These are phyloP conservation scores for Ceratocystiopsis sp. DNA, from an alignment of 2,329 filamentous ascomycete genomes.

Conservation along the genomic window DNA sequence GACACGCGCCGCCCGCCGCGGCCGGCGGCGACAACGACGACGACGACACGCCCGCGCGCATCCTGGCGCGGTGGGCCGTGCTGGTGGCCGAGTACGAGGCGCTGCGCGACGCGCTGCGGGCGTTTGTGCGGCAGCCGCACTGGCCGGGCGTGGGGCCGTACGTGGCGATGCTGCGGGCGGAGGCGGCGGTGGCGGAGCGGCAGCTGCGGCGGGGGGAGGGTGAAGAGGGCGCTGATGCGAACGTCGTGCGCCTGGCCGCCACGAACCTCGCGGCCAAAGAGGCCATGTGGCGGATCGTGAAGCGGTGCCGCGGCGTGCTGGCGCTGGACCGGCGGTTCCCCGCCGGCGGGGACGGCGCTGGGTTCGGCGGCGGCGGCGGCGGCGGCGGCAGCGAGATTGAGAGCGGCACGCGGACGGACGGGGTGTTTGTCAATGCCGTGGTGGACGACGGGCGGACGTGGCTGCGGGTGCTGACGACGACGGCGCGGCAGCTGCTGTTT, in stretches of 20 bases:
- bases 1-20: neutral
- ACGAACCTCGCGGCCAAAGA: constrained; percentile 9
- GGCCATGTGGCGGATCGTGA: constrained; percentile 14
- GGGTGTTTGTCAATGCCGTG: constrained; percentile 16
- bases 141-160: constrained; percentile 9
- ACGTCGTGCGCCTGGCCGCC: neutral
- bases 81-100: constrained; percentile 8
- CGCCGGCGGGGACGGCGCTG: neutral
- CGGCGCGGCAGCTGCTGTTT: constrained; percentile 14
- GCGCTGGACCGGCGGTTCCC: constrained; percentile 15
- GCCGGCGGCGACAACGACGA: too few relatives aligned
- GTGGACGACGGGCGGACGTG: constrained; percentile 18
- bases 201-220: neutral
- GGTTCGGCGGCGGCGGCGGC: neutral
- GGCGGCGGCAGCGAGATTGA: neutral
- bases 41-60: neutral
- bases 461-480: constrained; percentile 18
- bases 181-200: constrained; percentile 1
- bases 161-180: constrained; percentile 5
- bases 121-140: constrained; percentile 3
- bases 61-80: constrained; percentile 4
- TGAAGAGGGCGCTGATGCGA: too few relatives aligned
- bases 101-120: constrained; percentile 4
- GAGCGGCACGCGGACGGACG: constrained; percentile 2
- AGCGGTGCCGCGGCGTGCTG: constrained; percentile 14